Conservation (phyloP, 75 land plant species). For the Cupressus sempervirens region DNA sequence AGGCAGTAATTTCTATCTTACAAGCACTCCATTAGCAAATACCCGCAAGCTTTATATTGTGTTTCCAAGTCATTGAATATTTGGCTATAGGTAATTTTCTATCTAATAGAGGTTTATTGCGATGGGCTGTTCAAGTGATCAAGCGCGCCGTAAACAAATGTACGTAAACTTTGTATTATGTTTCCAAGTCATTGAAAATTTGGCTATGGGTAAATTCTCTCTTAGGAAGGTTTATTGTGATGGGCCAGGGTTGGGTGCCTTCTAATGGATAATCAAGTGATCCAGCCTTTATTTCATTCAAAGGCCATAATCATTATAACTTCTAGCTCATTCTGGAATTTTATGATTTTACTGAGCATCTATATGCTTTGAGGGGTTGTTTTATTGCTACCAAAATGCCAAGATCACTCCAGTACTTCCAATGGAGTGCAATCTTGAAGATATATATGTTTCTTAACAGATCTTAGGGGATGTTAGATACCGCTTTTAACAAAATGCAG, state of each 20-base stretch:
- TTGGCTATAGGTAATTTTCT: too few relatives aligned
- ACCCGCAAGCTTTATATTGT: too few relatives aligned
- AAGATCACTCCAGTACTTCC: neutral
- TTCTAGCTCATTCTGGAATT: neutral
- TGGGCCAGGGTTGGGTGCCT: too few relatives aligned
- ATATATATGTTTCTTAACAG: neutral
- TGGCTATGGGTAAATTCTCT: neutral
- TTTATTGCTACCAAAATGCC: neutral
- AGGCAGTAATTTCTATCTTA: neutral
- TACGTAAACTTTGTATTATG: neutral
- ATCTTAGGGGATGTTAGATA: neutral
- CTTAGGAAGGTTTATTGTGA: neutral
- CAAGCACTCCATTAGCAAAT: neutral
- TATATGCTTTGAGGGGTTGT: neutral
- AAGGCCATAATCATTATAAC: neutral
- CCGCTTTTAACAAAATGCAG: neutral
- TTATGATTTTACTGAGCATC: neutral
- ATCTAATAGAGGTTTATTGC: neutral
- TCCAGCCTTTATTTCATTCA: neutral
- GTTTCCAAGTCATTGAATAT: too few relatives aligned
- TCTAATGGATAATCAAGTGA: neutral
- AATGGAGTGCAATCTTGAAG: neutral
- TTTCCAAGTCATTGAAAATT: neutral
- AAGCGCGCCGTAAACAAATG: too few relatives aligned
- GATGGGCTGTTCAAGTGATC: too few relatives aligned